Evolutionary conservation across 2,329 filamentous ascomycete species (phyloP).

Genomic region (Fusarium ambrosium): DNA sequence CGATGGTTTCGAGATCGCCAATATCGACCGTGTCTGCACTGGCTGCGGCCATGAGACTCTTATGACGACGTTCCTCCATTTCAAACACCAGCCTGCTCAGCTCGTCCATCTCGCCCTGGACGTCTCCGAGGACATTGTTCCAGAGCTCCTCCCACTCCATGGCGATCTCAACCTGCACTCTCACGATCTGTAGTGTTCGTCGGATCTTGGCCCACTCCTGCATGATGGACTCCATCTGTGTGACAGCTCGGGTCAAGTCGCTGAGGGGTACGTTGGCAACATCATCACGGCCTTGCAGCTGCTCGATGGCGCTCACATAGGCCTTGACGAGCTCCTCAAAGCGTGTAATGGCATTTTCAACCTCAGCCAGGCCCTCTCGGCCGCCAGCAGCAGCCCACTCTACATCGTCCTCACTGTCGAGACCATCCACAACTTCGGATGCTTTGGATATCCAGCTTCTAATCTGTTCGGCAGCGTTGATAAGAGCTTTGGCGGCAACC

Average conservation of each 20-base stretch:
- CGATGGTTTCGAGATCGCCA: conserved; percentile 90
- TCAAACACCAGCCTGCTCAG: conserved; percentile 89
- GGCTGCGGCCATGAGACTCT: conserved; percentile 74
- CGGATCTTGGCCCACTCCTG: conserved; percentile 88
- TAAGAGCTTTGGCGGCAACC: conserved; percentile 84
- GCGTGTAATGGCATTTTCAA: conserved; percentile 80
- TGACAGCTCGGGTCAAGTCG: conserved; percentile 81
- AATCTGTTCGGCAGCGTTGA: conserved; percentile 92
- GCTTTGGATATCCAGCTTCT: conserved; percentile 94
- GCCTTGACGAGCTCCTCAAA: conserved; percentile 93
- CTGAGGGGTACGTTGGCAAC: conserved; percentile 78
- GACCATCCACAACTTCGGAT: conserved; percentile 85
- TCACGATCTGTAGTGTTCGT: conserved; percentile 80
- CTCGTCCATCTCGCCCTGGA: conserved; percentile 87
- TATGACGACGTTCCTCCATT: conserved; percentile 96
- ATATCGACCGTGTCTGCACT: conserved; percentile 81
- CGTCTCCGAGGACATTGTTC: conserved; percentile 93
- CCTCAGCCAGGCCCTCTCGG: conserved; percentile 80
- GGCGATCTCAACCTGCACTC: conserved; percentile 92
- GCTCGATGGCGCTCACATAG: conserved; percentile 94
- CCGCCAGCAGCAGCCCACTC: conserved; percentile 96
- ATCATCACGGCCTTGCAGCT: conserved; percentile 84
- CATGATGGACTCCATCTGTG: conserved; percentile 90
- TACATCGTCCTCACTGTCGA: conserved; percentile 96
- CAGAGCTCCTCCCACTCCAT: conserved; percentile 99